Conservation (phyloP, 106 monocot genomes). For the Dactylorhiza incarnata region DNA sequence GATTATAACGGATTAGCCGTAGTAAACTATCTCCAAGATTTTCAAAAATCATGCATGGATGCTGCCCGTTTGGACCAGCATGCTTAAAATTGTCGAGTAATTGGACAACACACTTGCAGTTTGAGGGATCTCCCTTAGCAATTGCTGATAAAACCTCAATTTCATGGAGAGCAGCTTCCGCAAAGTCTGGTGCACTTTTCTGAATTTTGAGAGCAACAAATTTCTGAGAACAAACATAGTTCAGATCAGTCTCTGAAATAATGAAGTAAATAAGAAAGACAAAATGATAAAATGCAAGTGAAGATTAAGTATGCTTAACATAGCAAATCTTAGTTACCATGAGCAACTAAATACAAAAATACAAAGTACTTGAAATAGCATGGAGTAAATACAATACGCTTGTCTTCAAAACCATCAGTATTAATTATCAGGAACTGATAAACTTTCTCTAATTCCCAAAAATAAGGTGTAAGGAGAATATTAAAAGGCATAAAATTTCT, state of each 20-base stretch:
- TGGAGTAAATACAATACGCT: neutral
- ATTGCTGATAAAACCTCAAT: constrained; percentile 72
- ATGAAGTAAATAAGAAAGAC: neutral
- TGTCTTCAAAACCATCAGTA: neutral
- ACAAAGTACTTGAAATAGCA: neutral
- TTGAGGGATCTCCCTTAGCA: constrained; percentile 61
- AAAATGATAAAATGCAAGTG: neutral
- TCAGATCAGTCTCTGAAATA: neutral
- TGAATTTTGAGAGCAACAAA: constrained; percentile 95
- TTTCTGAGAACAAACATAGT: constrained; percentile 31
- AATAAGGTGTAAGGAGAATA: neutral
- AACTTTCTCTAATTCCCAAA: neutral
- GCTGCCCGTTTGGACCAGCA: constrained; percentile 88
- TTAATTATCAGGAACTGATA: neutral
- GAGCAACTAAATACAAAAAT: neutral
- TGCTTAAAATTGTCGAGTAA: constrained; percentile 85
- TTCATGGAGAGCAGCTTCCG: constrained; percentile 81
- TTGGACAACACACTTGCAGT: constrained; percentile 55
- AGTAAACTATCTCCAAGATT: constrained; percentile 88
- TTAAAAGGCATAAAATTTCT: neutral
- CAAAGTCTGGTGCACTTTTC: constrained; percentile 74
- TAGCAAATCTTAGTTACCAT: neutral
- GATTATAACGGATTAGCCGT: constrained; percentile 65
- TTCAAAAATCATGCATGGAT: constrained; percentile 74
- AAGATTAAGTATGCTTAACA: neutral